Evolutionary conservation across 202 grass and related monocot genomes (phyloP).

Genomic region (Zoysia matrella): DNA sequence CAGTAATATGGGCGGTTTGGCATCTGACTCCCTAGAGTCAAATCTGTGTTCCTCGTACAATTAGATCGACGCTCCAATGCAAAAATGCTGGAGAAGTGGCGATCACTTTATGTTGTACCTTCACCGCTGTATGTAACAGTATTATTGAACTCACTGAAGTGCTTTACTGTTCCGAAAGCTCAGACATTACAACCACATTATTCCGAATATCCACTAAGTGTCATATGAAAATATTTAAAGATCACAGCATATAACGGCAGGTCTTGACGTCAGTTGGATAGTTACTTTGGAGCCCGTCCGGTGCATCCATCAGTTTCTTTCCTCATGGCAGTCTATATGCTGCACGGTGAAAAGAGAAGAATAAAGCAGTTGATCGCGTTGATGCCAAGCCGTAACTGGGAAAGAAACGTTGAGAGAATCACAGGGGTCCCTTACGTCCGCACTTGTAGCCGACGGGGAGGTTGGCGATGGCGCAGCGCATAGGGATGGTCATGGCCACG

Average conservation of each 20-base stretch:
- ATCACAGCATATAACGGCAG: constrained; percentile 25
- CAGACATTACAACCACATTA: constrained; percentile 22
- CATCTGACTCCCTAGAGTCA: constrained; percentile 39
- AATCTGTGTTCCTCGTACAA: constrained; percentile 29
- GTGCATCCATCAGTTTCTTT: constrained; percentile 13
- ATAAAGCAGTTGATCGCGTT: constrained; percentile 17
- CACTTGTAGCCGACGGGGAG: constrained; percentile 58
- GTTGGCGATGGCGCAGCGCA: constrained; percentile 67
- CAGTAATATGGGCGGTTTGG: constrained; percentile 50
- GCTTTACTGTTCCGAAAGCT: constrained; percentile 40
- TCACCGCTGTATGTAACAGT: constrained; percentile 33
- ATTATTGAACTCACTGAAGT: not conserved
- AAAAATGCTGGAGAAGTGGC: constrained; percentile 56
- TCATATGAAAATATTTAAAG: constrained; percentile 26
- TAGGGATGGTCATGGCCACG: constrained; percentile 82
- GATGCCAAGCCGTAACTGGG: not conserved
- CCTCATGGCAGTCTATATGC: constrained; percentile 74
- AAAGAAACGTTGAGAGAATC: not conserved
- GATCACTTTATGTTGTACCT: constrained; percentile 46
- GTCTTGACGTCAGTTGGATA: not conserved
- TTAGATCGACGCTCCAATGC: constrained; percentile 54
- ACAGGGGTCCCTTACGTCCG: constrained; percentile 45
- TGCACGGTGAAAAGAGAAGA: constrained; percentile 38
- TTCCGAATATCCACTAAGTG: constrained; percentile 29
- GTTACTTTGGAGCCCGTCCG: not conserved